Conservation (phyloP, 805 yeast species). For the Cephaloascus albidus region DNA sequence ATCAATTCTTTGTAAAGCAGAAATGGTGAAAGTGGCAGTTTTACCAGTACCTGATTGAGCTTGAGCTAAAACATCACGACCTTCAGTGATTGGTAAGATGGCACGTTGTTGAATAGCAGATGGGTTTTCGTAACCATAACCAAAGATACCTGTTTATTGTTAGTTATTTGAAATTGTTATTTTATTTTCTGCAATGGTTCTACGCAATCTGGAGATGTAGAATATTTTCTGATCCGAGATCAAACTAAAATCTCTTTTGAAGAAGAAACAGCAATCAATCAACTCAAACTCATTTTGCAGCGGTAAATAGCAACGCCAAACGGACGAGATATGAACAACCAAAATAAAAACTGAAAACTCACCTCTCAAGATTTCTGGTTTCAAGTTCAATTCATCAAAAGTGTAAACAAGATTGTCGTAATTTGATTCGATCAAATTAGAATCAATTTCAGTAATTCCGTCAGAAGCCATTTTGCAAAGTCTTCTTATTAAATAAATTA, state of each 20-base stretch:
- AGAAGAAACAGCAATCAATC: no score
- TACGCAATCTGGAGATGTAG: no score
- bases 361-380: conserved; percentile 65
- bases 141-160: conserved; percentile 47
- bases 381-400: conserved; percentile 69
- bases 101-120: conserved; percentile 80
- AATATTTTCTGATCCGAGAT: no score
- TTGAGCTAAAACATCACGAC: conserved; percentile 68
- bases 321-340: no score
- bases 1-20: conserved; percentile 69
- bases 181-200: no score
- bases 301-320: no score
- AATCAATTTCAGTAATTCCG: conserved; percentile 73
- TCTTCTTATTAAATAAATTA: no score
- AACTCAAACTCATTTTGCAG: no score
- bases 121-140: conserved; percentile 75
- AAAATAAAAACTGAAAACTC: conserved; percentile 6
- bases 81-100: conserved; percentile 67
- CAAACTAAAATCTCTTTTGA: no score
- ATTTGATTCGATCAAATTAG: conserved; percentile 84
- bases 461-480: conserved; percentile 45
- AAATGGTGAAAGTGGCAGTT: conserved; percentile 80
- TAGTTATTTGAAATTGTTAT: no score
- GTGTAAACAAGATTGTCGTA: conserved; percentile 78
- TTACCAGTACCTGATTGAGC: conserved; percentile 90